Evolutionary conservation across 768 basidiomycete genomes (phyloP).

Genomic region (Serendipita sp.): DNA sequence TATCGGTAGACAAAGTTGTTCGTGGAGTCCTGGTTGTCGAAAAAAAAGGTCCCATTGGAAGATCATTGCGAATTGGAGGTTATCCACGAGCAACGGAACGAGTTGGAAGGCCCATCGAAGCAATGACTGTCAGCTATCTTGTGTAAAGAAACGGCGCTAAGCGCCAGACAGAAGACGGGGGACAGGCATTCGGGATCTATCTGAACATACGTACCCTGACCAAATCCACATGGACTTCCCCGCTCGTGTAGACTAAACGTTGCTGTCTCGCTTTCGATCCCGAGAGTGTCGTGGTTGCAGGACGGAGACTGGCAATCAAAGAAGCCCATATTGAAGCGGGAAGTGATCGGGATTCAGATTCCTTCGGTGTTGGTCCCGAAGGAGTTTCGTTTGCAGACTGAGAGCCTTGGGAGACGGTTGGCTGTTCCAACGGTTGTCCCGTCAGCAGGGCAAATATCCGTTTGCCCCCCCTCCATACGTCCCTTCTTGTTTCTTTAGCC

Average conservation of each 20-base stretch:
- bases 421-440: background rate
- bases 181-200: background rate
- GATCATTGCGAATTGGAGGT: background rate
- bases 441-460: conserved; percentile 5
- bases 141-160: background rate
- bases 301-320: background rate
- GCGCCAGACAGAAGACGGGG: background rate
- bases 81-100: background rate
- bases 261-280: conserved; percentile 14
- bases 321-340: background rate
- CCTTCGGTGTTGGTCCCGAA: background rate
- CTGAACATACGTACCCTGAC: conserved; percentile 34
- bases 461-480: background rate
- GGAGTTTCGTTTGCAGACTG: conserved; percentile 14
- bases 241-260: conserved; percentile 40
- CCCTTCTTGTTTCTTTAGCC: background rate
- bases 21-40: conserved; percentile 39
- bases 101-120: background rate
- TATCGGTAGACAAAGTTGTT: conserved; percentile 68
- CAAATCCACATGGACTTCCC: conserved; percentile 68
- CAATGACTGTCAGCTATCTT: background rate
- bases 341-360: background rate
- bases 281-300: background rate
- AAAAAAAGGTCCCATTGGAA: background rate
- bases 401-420: conserved; percentile 6